Conservation (phyloP, 1,139 yeast species). For the Yamadazyma epiphylla region DNA sequence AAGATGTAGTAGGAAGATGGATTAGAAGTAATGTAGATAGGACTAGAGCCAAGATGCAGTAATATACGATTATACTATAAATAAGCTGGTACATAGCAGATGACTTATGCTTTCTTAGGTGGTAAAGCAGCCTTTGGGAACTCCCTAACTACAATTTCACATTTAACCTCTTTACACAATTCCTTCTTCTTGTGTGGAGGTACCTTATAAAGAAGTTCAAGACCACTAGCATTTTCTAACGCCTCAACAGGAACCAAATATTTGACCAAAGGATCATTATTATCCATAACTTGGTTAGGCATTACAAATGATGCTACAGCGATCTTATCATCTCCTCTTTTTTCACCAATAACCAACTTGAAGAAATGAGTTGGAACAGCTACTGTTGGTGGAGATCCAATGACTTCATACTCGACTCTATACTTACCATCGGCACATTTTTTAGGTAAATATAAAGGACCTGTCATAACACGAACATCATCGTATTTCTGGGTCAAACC, state of each 20-base stretch:
- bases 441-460: conserved; percentile 88
- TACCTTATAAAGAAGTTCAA: conserved; percentile 71
- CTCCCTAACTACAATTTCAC: conserved; percentile 81
- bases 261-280: conserved; percentile 61
- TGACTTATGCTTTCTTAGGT: too few species aligned
- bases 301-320: conserved; percentile 90
- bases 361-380: conserved; percentile 98
- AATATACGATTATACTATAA: too few species aligned
- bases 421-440: conserved; percentile 60
- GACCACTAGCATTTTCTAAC: conserved; percentile 80
- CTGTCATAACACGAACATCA: conserved; percentile 83
- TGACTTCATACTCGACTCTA: conserved; percentile 83
- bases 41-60: too few species aligned
- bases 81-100: too few species aligned
- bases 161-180: conserved; percentile 75
- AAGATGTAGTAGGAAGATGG: conserved; percentile 9
- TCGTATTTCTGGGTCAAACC: conserved; percentile 65
- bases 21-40: too few species aligned
- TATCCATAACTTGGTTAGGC: conserved; percentile 77
- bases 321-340: conserved; percentile 43
- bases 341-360: conserved; percentile 85
- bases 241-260: conserved; percentile 92
- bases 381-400: conserved; percentile 93
- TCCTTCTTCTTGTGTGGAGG: conserved; percentile 58
- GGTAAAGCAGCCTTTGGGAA: too few species aligned